phyloP scores from a whole-genome alignment of 2,329 filamentous ascomycete species.

The Lecanosticta acicola region DNA sequence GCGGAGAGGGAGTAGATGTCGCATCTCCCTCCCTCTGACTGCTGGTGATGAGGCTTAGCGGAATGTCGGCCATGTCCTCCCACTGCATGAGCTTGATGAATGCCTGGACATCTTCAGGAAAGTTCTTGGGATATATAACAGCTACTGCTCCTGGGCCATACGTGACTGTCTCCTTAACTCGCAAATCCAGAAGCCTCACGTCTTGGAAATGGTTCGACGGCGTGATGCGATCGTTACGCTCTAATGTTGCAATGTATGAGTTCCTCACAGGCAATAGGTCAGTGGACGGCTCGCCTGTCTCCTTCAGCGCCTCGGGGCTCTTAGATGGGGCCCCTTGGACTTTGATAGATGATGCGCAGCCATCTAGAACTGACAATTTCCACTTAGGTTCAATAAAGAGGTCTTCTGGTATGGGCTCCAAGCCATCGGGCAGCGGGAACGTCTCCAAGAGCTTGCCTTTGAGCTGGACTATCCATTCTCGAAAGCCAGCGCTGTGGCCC shows the following conservation, averaged over 20 bases:
- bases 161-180: slow-evolving; percentile 37
- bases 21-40: slow-evolving; percentile 19
- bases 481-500: slow-evolving; percentile 54
- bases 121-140: slow-evolving; percentile 82
- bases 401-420: slow-evolving; percentile 67
- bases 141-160: slow-evolving; percentile 73
- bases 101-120: slow-evolving; percentile 68
- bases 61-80: slow-evolving; percentile 64
- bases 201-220: slow-evolving; percentile 83
- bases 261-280: slow-evolving; percentile 55
- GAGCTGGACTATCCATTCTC: slow-evolving; percentile 49
- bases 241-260: slow-evolving; percentile 53
- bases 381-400: slow-evolving; percentile 72
- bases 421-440: slow-evolving; percentile 62
- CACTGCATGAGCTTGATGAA: slow-evolving; percentile 77
- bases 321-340: background rate
- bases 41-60: slow-evolving; percentile 51
- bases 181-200: slow-evolving; percentile 71
- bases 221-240: slow-evolving; percentile 67
- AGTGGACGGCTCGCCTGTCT: slow-evolving; percentile 28
- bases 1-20: slow-evolving; percentile 33
- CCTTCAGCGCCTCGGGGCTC: background rate
- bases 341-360: slow-evolving; percentile 34
- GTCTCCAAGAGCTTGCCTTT: slow-evolving; percentile 59
- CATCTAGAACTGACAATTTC: slow-evolving; percentile 38